phyloP scores from a whole-genome alignment of 345 rosid genomes.

The Euphorbia peplus region DNA sequence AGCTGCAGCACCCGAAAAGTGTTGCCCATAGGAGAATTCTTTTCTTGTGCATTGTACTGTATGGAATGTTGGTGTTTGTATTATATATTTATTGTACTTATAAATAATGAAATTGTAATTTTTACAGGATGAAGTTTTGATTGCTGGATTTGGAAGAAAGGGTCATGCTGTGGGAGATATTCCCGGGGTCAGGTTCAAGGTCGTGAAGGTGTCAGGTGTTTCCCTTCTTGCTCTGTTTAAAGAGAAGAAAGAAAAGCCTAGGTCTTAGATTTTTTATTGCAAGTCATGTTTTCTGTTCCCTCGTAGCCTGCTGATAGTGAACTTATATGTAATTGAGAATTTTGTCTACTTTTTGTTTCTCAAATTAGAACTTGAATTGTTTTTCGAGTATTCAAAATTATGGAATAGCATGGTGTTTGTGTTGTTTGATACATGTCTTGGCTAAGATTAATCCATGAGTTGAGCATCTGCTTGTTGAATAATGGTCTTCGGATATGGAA shows the following conservation, averaged over 20 bases:
- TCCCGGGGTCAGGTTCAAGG: conserved; percentile 88
- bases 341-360: not conserved
- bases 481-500: not conserved
- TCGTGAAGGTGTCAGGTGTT: conserved; percentile 81
- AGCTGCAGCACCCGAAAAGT: not conserved
- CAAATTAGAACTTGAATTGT: not conserved
- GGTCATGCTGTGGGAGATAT: conserved; percentile 89
- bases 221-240: conserved; percentile 76
- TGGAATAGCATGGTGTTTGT: not conserved
- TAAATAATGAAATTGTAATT: not conserved
- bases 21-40: not conserved
- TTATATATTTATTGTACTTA: not conserved
- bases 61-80: not conserved
- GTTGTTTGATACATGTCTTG: not conserved
- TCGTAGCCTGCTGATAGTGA: not conserved
- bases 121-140: conserved; percentile 67
- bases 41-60: not conserved
- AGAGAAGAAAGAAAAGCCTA: conserved; percentile 84
- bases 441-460: not conserved
- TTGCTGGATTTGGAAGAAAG: conserved; percentile 78
- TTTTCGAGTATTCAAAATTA: not conserved
- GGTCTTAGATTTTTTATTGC: conserved; percentile 39
- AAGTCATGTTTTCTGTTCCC: not conserved
- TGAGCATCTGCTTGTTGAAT: not conserved
- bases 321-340: conserved; percentile 6